Percentiles rank a stretch among this genome's conserved stretches.
Conservation (phyloP, 2,329 filamentous ascomycete genomes). For the Tolypocladium capitatum region DNA sequence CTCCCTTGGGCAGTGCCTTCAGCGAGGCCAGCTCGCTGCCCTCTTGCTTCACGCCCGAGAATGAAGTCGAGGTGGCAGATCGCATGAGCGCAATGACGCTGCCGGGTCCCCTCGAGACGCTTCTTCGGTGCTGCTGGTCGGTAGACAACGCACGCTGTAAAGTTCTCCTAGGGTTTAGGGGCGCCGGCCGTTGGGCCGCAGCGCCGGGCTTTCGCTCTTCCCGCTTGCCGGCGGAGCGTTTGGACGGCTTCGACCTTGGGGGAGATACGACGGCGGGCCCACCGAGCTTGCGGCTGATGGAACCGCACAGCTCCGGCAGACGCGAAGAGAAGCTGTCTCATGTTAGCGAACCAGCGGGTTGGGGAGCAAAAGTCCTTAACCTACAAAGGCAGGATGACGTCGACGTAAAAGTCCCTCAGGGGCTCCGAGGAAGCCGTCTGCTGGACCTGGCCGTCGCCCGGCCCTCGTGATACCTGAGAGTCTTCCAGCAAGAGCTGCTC, state of each 20-base stretch:
- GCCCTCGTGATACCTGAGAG: slow-evolving; percentile 24
- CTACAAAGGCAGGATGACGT: slow-evolving; percentile 70
- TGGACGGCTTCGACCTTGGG: slow-evolving; percentile 35
- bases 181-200: slow-evolving; percentile 32
- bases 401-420: slow-evolving; percentile 63
- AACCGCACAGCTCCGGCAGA: slow-evolving; percentile 56
- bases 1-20: slow-evolving; percentile 33
- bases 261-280: slow-evolving; percentile 51
- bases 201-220: slow-evolving; percentile 39
- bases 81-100: slow-evolving; percentile 51
- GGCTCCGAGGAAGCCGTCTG: slow-evolving; percentile 42
- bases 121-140: slow-evolving; percentile 39
- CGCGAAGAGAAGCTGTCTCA: slow-evolving; percentile 53
- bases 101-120: slow-evolving; percentile 41
- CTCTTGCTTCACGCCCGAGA: slow-evolving; percentile 55
- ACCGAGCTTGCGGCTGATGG: slow-evolving; percentile 63
- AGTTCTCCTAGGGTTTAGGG: slow-evolving; percentile 31
- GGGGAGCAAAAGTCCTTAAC: slow-evolving; percentile 12
- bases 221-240: slow-evolving; percentile 25
- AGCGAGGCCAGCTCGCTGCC: slow-evolving; percentile 44
- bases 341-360: slow-evolving; percentile 19
- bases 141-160: slow-evolving; percentile 51
- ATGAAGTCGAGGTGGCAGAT: slow-evolving; percentile 49
- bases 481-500: slow-evolving; percentile 38
- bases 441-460: slow-evolving; percentile 20